A percentile compares a stretch with the other conserved stretches of the same genome.
Conservation (phyloP, 257 asterid species). For the Solanum sitiens region DNA sequence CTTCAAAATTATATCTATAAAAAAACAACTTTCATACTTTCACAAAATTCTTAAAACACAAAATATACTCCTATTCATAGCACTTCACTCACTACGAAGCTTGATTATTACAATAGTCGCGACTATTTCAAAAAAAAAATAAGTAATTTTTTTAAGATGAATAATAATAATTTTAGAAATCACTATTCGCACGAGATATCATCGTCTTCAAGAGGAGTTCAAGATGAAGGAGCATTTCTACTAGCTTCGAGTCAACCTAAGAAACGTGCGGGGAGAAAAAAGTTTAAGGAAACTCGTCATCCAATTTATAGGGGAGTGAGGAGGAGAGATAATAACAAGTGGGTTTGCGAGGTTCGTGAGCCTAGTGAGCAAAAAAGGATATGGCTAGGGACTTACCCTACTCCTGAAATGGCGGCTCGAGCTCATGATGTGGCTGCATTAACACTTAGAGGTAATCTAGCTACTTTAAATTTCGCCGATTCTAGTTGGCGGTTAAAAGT, state of each 20-base stretch:
- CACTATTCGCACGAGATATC: neutral
- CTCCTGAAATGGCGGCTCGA: constrained; percentile 80
- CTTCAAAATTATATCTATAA: neutral
- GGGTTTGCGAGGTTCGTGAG: constrained; percentile 48
- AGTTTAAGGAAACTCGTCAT: constrained; percentile 27
- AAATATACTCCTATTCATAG: neutral
- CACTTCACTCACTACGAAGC: neutral
- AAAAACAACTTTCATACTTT: neutral
- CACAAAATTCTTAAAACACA: neutral
- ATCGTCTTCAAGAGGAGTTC: neutral
- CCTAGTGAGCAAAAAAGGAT: constrained; percentile 46
- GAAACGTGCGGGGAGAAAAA: constrained; percentile 21
- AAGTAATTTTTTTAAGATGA: neutral
- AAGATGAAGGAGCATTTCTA: neutral
- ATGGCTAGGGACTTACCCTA: constrained; percentile 75
- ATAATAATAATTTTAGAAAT: neutral
- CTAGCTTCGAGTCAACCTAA: constrained; percentile 20
- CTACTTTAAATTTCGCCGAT: constrained; percentile 62
- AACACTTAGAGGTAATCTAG: constrained; percentile 44
- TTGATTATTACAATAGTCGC: neutral
- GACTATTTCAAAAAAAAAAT: neutral
- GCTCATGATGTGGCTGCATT: constrained; percentile 72
- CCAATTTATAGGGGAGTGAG: constrained; percentile 30
- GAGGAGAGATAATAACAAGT: constrained; percentile 14
- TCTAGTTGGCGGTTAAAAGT: constrained; percentile 39